A percentile compares a stretch with the other conserved stretches of the same genome.
Evolutionary conservation across 2,329 filamentous ascomycete genomes (phyloP).

Genomic region (Eutypa lata): DNA sequence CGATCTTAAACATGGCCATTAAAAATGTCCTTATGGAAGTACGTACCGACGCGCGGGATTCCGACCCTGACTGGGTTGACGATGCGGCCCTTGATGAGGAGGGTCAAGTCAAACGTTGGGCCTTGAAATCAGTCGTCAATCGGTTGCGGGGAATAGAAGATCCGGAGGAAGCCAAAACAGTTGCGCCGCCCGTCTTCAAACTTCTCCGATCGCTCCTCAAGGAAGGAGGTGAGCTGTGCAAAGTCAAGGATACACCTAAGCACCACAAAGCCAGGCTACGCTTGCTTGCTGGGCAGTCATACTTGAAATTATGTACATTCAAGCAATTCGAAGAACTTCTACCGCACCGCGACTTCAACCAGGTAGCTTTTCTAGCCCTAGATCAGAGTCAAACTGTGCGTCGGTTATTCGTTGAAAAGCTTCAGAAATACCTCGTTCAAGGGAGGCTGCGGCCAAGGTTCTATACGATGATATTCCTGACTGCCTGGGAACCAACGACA

Average conservation of each 20-base stretch:
- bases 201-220: constrained; percentile 74
- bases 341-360: constrained; percentile 72
- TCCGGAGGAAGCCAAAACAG: constrained; percentile 50
- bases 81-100: constrained; percentile 73
- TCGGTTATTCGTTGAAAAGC: constrained; percentile 72
- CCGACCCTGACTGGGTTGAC: constrained; percentile 63
- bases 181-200: constrained; percentile 69
- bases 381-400: constrained; percentile 74
- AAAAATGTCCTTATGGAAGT: constrained; percentile 71
- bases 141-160: constrained; percentile 64
- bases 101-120: constrained; percentile 77
- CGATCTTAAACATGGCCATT: constrained; percentile 75
- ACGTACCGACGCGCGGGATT: constrained; percentile 56
- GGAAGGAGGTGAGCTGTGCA: constrained; percentile 76
- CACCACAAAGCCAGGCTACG: constrained; percentile 79
- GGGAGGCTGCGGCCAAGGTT: constrained; percentile 70
- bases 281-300: constrained; percentile 73
- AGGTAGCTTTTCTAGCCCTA: constrained; percentile 76
- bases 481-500: constrained; percentile 82
- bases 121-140: constrained; percentile 83
- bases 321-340: constrained; percentile 75
- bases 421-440: constrained; percentile 86
- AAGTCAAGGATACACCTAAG: constrained; percentile 69
- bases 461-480: constrained; percentile 85
- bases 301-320: constrained; percentile 78